Conservation (phyloP, 2,329 filamentous ascomycete genomes). For the Botrytis porri region DNA sequence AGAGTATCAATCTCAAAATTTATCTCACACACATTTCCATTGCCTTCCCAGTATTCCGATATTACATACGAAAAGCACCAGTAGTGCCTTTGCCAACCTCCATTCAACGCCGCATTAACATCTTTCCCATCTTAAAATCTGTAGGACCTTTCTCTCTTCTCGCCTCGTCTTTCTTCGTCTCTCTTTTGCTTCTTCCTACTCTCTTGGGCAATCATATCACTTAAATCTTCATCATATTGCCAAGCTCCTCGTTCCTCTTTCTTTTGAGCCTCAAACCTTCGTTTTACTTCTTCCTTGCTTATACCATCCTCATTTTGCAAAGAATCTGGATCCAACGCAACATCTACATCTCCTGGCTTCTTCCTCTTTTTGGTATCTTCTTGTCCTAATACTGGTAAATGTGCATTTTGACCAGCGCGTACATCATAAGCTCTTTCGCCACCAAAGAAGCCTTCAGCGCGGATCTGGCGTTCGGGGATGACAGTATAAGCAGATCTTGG, state of each 20-base stretch:
- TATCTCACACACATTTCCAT: background rate
- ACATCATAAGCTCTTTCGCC: slow-evolving; percentile 93
- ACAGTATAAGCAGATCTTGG: slow-evolving; percentile 85
- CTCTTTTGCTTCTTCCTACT: slow-evolving; percentile 85
- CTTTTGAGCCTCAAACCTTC: slow-evolving; percentile 71
- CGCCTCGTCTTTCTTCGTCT: slow-evolving; percentile 73
- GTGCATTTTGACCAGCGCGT: slow-evolving; percentile 52
- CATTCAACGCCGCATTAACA: slow-evolving; percentile 16
- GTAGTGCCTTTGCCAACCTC: background rate
- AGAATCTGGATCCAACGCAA: slow-evolving; percentile 83
- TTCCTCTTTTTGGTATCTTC: slow-evolving; percentile 81
- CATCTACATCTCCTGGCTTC: slow-evolving; percentile 93
- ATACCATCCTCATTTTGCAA: slow-evolving; percentile 72
- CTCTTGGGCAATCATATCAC: slow-evolving; percentile 94
- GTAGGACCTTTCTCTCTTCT: slow-evolving; percentile 45
- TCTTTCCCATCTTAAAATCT: slow-evolving; percentile 29
- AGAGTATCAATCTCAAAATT: background rate
- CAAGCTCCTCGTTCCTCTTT: slow-evolving; percentile 58
- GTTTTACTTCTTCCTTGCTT: slow-evolving; percentile 78
- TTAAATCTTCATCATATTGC: slow-evolving; percentile 83
- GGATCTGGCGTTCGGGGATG: slow-evolving; percentile 81
- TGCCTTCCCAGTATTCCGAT: slow-evolving; percentile 7
- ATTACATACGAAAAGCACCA: slow-evolving; percentile 18
- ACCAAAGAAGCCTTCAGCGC: slow-evolving; percentile 91
- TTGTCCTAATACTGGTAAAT: slow-evolving; percentile 71